Conservation (phyloP, 139 green algal species). For the Nannochloris sp. region DNA sequence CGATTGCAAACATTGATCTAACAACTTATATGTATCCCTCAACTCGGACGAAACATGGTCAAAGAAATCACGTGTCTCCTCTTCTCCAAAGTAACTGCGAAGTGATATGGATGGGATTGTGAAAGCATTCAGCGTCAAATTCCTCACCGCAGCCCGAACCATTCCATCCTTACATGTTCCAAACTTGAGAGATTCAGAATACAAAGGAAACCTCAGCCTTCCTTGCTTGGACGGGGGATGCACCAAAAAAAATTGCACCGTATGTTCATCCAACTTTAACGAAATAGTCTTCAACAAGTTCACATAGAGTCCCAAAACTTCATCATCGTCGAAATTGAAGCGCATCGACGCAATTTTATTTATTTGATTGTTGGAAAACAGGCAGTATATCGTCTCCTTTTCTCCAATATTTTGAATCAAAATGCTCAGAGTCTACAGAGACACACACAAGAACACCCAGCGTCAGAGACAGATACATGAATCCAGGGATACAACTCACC, state of each 20-base stretch:
- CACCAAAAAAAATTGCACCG: constrained; percentile 90
- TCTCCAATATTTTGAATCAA: constrained; percentile 92
- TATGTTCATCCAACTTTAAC: constrained; percentile 80
- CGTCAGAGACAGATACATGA: background rate
- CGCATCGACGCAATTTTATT: constrained; percentile 84
- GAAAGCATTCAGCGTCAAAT: constrained; percentile 91
- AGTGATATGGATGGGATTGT: constrained; percentile 63
- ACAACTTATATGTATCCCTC: constrained; percentile 48
- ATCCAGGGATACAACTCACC: background rate
- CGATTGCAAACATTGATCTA: constrained; percentile 27
- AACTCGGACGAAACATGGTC: constrained; percentile 44
- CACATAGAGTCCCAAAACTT: constrained; percentile 92
- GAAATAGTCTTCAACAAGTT: constrained; percentile 93
- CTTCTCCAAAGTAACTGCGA: constrained; percentile 46
- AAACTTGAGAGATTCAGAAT: constrained; percentile 84
- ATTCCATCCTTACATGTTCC: constrained; percentile 88
- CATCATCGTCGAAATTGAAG: constrained; percentile 95
- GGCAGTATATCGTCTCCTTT: constrained; percentile 83
- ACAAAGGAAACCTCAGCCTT: constrained; percentile 70
- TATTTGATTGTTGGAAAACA: constrained; percentile 96
- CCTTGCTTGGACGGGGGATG: background rate
- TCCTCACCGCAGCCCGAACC: constrained; percentile 92
- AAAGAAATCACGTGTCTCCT: constrained; percentile 9
- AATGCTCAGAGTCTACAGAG: constrained; percentile 83
- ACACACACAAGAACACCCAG: constrained; percentile 25